Conservation (phyloP, 345 rosid species). For the Chamaenerion angustifolium region DNA sequence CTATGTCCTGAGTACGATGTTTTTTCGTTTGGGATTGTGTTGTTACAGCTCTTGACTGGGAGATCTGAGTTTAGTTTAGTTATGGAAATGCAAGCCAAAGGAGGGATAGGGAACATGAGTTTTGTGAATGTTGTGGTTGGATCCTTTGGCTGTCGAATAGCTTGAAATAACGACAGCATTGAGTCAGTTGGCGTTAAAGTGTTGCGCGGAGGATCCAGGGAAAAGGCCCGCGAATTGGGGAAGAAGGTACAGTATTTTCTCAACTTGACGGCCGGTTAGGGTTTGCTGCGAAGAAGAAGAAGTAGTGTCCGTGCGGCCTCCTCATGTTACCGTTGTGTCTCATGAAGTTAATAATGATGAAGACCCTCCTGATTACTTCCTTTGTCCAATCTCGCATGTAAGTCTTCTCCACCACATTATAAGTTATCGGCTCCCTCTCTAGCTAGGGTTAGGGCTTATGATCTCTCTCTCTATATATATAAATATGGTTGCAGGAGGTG, state of each 20-base stretch:
- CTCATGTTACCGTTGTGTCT: no score
- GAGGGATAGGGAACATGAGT: background rate
- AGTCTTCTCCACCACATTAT: no score
- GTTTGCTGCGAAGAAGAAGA: no score
- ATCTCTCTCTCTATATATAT: no score
- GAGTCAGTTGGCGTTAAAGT: constrained; percentile 64
- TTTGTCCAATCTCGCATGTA: constrained; percentile 33
- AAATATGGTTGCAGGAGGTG: no score
- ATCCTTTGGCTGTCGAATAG: constrained; percentile 94
- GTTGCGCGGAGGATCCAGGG: constrained; percentile 54
- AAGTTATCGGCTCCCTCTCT: no score
- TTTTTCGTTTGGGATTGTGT: constrained; percentile 65
- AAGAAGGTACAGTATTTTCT: no score
- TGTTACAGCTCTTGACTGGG: constrained; percentile 63
- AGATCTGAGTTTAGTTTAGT: constrained; percentile 17
- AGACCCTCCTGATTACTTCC: constrained; percentile 57
- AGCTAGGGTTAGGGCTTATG: no score
- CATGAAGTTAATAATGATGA: no score
- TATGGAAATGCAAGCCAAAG: background rate
- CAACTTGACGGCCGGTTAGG: no score
- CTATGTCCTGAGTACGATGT: constrained; percentile 68
- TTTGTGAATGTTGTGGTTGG: constrained; percentile 25
- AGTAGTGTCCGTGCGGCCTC: no score
- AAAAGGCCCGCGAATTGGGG: constrained; percentile 72
- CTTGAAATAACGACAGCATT: constrained; percentile 81